These are phyloP conservation scores for Zygosaccharomyces bisporus DNA, from an alignment of 805 yeast species.

Conservation along the genomic window DNA sequence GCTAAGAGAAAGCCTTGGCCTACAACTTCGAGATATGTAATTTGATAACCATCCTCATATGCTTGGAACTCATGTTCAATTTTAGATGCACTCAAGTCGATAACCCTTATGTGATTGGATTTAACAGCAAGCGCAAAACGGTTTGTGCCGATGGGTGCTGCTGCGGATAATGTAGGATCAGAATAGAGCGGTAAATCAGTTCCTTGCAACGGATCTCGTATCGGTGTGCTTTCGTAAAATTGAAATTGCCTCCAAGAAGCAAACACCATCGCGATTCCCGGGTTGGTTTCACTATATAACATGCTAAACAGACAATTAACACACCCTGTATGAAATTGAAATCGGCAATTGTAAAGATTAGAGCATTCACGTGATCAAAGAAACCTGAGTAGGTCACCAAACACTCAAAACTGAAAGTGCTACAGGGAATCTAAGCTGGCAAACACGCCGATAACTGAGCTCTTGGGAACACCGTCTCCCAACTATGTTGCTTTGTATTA, in stretches of 20 bases:
- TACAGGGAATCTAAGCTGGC: not conserved
- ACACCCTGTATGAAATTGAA: no score
- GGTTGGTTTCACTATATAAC: no score
- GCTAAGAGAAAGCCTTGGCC: constrained; percentile 56
- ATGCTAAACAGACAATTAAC: no score
- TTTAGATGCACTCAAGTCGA: constrained; percentile 46
- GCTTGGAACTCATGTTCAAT: constrained; percentile 54
- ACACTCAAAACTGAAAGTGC: not conserved
- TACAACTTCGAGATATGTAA: constrained; percentile 53
- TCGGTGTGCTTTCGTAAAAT: constrained; percentile 78
- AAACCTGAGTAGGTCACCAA: no score
- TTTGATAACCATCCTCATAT: constrained; percentile 59
- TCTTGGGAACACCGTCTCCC: constrained; percentile 5
- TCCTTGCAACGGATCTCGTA: constrained; percentile 74
- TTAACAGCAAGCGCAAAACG: constrained; percentile 58
- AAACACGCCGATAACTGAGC: not conserved
- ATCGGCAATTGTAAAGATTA: no score
- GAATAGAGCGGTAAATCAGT: constrained; percentile 66
- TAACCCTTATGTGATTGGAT: constrained; percentile 51
- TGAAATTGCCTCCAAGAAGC: constrained; percentile 74
- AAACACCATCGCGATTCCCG: no score
- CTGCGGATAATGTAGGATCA: constrained; percentile 66
- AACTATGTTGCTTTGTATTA: constrained; percentile 18
- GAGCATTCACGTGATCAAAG: no score
- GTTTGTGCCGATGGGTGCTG: constrained; percentile 49